Evolutionary conservation across 345 rosid genomes (phyloP), one percentile per base, ranked within the genome.

Genomic region (Lumnitzera racemosa): DNA sequence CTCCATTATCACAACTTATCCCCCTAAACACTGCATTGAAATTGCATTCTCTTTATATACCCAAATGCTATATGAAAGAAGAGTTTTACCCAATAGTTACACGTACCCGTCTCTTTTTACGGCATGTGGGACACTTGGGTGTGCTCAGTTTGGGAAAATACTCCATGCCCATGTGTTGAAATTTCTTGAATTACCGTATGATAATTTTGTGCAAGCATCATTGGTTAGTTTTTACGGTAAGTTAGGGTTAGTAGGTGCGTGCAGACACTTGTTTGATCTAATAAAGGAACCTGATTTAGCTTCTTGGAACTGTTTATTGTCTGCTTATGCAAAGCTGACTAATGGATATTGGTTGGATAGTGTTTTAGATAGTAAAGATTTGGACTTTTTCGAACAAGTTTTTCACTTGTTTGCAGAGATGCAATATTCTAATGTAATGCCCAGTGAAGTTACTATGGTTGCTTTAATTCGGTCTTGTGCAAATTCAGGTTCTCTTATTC

Each of bases 71-170:
- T 60, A 46, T 23, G 24, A 46, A 60, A 20, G 16, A 16, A 46
- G n/a, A 3, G 24, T 70, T 27, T 66, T 46, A 62, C 95, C 89
- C 68, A 85, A 85, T 16, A 54, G 58, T 17, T 80, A 67, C 71
- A 85, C 91, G 49, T 85, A 70, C 63, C 96, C 89, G 27, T 88
- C 91, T 73, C 81, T 84, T 20, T 73, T 85, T 63, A 85, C 83
- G 72, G 84, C 85, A 20, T 80, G 80, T 57, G 76, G 73, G 53
- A 73, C 67, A 27, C 71, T 63, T 23, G 66, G 75, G 11, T 79
- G 73, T 82, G 56, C 77, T 27, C 65, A 53, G 31, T 66, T 70
- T 59, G 91, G 89, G 24, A 66, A 69, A 20, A 72, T 75, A 58
- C 84, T 88, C 58, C 91, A 85, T 53, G 53, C 78, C 71, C 88